phyloP scores from a whole-genome alignment of 2,329 filamentous ascomycete genomes.

The Xylaria sp. region DNA sequence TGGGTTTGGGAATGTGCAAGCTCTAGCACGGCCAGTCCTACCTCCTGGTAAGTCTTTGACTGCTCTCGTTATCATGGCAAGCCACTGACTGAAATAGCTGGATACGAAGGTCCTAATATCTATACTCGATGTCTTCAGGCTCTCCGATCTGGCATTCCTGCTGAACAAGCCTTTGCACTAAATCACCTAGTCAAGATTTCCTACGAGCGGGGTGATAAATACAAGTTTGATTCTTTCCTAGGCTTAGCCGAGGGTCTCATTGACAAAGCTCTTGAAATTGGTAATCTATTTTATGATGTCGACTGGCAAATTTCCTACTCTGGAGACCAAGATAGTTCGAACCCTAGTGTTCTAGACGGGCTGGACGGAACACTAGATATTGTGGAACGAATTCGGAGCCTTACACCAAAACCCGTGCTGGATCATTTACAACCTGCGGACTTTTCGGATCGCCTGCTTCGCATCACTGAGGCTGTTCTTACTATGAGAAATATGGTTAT shows the following conservation, averaged over 20 bases:
- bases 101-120: conserved; percentile 84
- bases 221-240: conserved; percentile 91
- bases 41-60: conserved; percentile 66
- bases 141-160: conserved; percentile 78
- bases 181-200: conserved; percentile 97
- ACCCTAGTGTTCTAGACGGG: conserved; percentile 63
- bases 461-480: conserved; percentile 85
- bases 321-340: conserved; percentile 61
- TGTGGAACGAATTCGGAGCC: conserved; percentile 74
- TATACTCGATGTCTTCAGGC: conserved; percentile 89
- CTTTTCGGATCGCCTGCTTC: conserved; percentile 75
- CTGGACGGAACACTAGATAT: conserved; percentile 76
- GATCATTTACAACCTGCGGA: conserved; percentile 78
- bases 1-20: conserved; percentile 48
- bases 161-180: conserved; percentile 91
- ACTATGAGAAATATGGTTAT: conserved; percentile 97
- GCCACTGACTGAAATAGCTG: conserved; percentile 53
- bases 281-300: conserved; percentile 81
- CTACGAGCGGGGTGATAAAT: conserved; percentile 93
- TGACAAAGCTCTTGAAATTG: conserved; percentile 83
- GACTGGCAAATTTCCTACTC: conserved; percentile 82
- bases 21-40: conserved; percentile 65
- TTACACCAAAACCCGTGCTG: conserved; percentile 68
- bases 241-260: conserved; percentile 88
- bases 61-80: neutral